Evolutionary conservation across 2,329 filamentous ascomycete genomes (phyloP).

Genomic region (Pseudogymnoascus sp.): DNA sequence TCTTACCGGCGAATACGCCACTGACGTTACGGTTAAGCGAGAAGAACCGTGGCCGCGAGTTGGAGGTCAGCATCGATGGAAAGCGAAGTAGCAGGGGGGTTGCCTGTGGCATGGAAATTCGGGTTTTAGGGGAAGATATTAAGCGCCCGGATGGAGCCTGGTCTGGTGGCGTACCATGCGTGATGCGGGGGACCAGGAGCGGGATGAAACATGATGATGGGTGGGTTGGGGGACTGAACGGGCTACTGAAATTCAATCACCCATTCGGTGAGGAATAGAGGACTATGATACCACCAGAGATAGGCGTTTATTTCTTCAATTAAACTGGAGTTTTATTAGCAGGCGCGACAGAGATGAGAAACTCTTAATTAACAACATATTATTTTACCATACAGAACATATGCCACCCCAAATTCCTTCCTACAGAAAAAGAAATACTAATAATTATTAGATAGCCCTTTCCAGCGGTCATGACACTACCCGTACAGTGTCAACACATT

Average conservation of each 20-base stretch:
- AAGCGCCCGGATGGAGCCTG: constrained; percentile 37
- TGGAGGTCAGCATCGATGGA: constrained; percentile 74
- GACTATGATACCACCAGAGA: not conserved
- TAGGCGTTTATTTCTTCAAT: not conserved
- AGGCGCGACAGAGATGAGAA: not conserved
- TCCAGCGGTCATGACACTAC: not conserved
- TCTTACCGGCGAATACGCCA: constrained; percentile 76
- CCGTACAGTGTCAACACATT: not conserved
- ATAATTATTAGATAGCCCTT: not conserved
- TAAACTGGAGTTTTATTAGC: not conserved
- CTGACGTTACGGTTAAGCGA: constrained; percentile 74
- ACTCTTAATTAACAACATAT: not conserved
- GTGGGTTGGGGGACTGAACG: constrained; percentile 93
- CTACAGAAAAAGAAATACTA: not conserved
- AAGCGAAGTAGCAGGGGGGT: constrained; percentile 57
- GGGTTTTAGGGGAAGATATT: constrained; percentile 80
- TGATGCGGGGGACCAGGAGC: constrained; percentile 55
- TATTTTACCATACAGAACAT: not conserved
- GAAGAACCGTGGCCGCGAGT: constrained; percentile 65
- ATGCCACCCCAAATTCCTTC: not conserved
- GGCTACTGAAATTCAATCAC: constrained; percentile 92
- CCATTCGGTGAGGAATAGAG: constrained; percentile 64
- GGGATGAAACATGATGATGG: constrained; percentile 66
- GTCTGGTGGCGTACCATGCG: constrained; percentile 81
- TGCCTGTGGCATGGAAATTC: constrained; percentile 70